Base-by-base conservation (phyloP, 1,139 yeast species). In the Pneumocystis oryctolagi region DNA sequence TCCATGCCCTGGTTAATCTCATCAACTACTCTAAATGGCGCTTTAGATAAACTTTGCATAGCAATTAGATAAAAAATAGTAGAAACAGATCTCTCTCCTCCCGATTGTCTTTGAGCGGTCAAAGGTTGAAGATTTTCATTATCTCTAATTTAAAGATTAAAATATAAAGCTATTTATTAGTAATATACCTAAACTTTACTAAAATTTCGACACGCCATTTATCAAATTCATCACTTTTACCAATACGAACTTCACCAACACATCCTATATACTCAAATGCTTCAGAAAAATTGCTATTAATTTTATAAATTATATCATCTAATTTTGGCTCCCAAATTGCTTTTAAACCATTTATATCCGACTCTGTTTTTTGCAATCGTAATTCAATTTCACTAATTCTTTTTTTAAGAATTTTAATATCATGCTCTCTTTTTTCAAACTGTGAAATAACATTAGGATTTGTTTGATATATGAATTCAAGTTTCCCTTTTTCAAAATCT, bases 1-100 rank as follows among this genome's bases (percentile, higher is more conserved):
- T 94, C 99, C 97, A 94, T 90, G 67, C 98, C 99, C 75, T 94
- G 99, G 73, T 94, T 94, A 67, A 94, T 94, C 76, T 94, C 99
- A 74, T 94, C 99, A 5, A 94, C 97, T 2, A 92, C 92, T 70
- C 97, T 78, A 71, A 94, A 89, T 9, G 98, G 98, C 0, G 97
- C 89, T 57, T 81, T 81, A 0, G 97, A 85, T 65, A 88, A 78
- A n/a, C 90, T 92, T 75, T 94, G 99, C 66, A 94, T 76, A 0
- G 97, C 85, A 80, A 94, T 87, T 69, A 94, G 80, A 71, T 87
- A 94, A 65, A 89, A 82, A 8, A 92, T 90, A 0, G 98, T 94
- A 0, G 97, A 85, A 0, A 92, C 96, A 0, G 98, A 95, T 69
- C 96, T 81, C 73, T 94, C 99, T 62, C 99, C 99, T 63, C 99